Base-by-base conservation (phyloP, 257 asterid species). In the Ligustrum vulgare region DNA sequence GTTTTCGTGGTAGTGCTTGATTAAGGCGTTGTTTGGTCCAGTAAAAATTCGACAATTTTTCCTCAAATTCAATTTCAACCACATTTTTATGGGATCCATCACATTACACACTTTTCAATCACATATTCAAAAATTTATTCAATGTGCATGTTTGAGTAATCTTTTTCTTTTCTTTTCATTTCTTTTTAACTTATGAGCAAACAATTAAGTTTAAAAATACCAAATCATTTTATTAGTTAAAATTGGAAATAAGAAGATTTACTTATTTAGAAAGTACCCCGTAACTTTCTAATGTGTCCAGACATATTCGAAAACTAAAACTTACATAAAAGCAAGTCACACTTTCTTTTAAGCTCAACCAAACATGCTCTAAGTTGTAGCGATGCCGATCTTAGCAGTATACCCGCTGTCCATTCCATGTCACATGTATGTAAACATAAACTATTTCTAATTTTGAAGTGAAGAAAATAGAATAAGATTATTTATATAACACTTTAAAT, bases 131-230 rank as follows among this genome's bases (percentile, higher is more conserved):
- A 28, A 28, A 28, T 28, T 28, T 28, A 28, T 28, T 1, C 1
- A 28, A 28, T 28, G 93, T 3, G 23, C 60, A 13, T 47, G 63
- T 58, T 69, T 36, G 62, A 36, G 41, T 6, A 73, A 73, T 7
- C 25, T 20, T 15, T n/a, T 22, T 3, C 11, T 39, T 2, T 69
- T n/a, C n/a, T n/a, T n/a, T n/a, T n/a, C n/a, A n/a, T n/a, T n/a
- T n/a, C n/a, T 49, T 2, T 49, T 47, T 1, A 5, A 51, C 62
- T 49, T 49, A 13, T 49, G 20, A 15, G 58, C 22, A 22, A 56
- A 56, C 64, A n/a, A 58, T 58, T 58, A 6, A 20, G 62, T 51
- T 51, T 58, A 41, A 9, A 34, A 20, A n/a, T 20, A 58, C 8
- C 20, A 2, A 58, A 54, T n/a, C 10, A 2, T 54, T 54, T 5